Percentiles rank a stretch among this genome's conserved stretches.
These are phyloP conservation scores for Boletellus emodensis DNA, from an alignment of 768 basidiomycete species.

Conservation along the genomic window DNA sequence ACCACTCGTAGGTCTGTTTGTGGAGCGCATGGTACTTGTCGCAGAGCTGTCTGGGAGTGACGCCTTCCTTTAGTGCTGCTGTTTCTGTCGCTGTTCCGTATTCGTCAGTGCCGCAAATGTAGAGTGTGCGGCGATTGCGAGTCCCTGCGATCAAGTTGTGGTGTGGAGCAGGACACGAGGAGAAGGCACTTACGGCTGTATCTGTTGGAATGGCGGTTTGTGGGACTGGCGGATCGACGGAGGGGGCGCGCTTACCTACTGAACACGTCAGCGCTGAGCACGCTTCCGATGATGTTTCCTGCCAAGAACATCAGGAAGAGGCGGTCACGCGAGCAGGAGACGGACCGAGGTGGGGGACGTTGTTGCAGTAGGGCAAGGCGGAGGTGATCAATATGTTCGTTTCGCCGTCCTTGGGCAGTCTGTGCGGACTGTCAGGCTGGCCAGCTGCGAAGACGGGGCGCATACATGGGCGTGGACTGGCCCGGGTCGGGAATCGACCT, in stretches of 20 bases:
- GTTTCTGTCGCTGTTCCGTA: constrained; percentile 99
- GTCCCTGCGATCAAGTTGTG: constrained; percentile 39
- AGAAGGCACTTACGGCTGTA: constrained; percentile 51
- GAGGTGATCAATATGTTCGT: constrained; percentile 90
- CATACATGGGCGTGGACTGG: constrained; percentile 44
- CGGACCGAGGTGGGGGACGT: constrained; percentile 91
- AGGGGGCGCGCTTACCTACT: constrained; percentile 62
- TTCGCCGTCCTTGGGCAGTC: constrained; percentile 80
- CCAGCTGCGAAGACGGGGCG: background rate
- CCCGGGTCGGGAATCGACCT: constrained; percentile 53
- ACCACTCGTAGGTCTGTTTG: constrained; percentile 94
- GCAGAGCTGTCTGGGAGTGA: constrained; percentile 77
- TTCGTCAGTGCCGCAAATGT: constrained; percentile 97
- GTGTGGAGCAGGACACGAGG: background rate
- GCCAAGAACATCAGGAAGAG: constrained; percentile 4
- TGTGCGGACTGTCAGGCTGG: constrained; percentile 20
- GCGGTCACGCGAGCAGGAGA: constrained; percentile 11
- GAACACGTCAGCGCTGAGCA: constrained; percentile 94
- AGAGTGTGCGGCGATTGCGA: constrained; percentile 84
- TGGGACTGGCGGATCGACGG: constrained; percentile 3
- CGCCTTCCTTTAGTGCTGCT: constrained; percentile 84
- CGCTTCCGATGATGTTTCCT: constrained; percentile 94
- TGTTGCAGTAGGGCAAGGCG: constrained; percentile 94
- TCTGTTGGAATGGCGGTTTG: constrained; percentile 29
- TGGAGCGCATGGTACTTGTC: constrained; percentile 90